phyloP scores from a whole-genome alignment of 345 rosid species.

The Rhodamnia rubescens region DNA sequence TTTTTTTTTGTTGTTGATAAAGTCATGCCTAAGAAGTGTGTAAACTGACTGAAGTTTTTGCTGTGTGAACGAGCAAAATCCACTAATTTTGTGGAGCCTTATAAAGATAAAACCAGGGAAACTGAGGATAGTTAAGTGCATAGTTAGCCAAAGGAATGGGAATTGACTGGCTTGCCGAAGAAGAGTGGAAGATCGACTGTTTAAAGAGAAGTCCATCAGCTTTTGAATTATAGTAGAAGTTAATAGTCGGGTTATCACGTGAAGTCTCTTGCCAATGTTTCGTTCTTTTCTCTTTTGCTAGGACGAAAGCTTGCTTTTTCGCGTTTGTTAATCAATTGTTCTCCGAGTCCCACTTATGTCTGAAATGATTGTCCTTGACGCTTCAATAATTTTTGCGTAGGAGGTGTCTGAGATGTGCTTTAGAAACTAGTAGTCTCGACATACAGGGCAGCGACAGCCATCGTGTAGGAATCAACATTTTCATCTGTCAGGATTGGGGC shows the following conservation, averaged over 20 bases:
- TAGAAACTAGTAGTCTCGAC: not conserved
- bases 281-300: not conserved
- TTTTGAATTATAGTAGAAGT: not conserved
- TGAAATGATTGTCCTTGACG: not conserved
- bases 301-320: not conserved
- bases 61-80: not conserved
- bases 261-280: not conserved
- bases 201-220: not conserved
- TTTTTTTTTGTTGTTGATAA: not conserved
- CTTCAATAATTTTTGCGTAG: not conserved
- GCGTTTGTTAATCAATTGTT: not conserved
- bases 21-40: not conserved
- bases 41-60: not conserved
- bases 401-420: not conserved
- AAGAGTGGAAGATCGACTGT: not conserved
- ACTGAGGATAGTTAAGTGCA: not conserved
- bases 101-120: not conserved
- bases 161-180: not conserved
- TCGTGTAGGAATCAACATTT: not conserved
- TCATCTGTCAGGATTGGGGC: not conserved
- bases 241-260: not conserved
- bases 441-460: not conserved
- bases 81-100: not conserved
- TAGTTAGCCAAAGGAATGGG: not conserved
- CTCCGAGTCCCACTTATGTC: not conserved